Percentiles rank a stretch among this genome's conserved stretches.
phyloP scores from a whole-genome alignment of 441 rosid species.

The Jatropha multifida region DNA sequence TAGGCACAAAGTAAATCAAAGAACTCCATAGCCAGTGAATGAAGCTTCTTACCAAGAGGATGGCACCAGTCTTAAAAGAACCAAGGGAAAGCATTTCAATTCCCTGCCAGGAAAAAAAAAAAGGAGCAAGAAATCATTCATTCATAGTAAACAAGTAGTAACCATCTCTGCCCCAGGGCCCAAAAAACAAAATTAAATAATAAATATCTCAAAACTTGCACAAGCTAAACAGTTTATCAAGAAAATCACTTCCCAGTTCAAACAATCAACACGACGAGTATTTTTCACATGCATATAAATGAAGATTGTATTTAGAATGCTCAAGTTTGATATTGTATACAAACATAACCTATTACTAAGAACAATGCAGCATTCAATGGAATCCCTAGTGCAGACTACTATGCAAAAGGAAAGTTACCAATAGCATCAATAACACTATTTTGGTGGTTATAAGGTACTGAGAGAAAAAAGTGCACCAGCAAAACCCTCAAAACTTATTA shows the following conservation, averaged over 20 bases:
- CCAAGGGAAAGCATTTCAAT: constrained; percentile 99
- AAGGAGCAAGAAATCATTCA: not conserved
- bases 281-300: not conserved
- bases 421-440: not conserved
- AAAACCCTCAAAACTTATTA: not conserved
- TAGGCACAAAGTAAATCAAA: not conserved
- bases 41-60: constrained; percentile 71
- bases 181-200: not conserved
- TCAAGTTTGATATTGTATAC: not conserved
- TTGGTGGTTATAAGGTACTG: not conserved
- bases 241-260: not conserved
- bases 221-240: not conserved
- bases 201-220: not conserved
- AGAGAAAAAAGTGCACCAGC: not conserved
- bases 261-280: not conserved
- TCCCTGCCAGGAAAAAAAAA: constrained; percentile 50
- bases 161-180: not conserved
- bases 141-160: not conserved
- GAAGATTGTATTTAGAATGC: not conserved
- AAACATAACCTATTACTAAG: not conserved
- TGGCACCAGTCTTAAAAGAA: constrained; percentile 95
- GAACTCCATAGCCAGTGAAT: not conserved
- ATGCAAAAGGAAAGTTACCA: not conserved
- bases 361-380: not conserved
- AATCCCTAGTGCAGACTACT: not conserved